These are phyloP conservation scores for Picea abies DNA, from an alignment of 83 land plant genomes.

Conservation along the genomic window DNA sequence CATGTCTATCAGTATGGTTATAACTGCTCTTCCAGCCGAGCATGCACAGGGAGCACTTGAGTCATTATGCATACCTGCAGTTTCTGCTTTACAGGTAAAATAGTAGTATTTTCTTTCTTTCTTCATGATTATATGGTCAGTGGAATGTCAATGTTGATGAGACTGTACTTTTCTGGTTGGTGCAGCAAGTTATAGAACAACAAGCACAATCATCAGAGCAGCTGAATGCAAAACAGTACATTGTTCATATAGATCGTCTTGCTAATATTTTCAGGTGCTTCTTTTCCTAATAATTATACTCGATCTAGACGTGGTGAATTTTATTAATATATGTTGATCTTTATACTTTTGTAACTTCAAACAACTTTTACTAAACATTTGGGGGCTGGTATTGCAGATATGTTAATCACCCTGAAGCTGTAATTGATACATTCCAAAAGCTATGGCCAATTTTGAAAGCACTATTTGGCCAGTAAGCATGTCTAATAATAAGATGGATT, in stretches of 20 bases:
- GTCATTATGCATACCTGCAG: slow-evolving; percentile 71
- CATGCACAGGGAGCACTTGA: slow-evolving; percentile 78
- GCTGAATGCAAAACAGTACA: slow-evolving; percentile 66
- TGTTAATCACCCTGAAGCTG: slow-evolving; percentile 88
- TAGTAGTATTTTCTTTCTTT: not conserved
- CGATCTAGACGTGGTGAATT: not conserved
- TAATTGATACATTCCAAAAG: slow-evolving; percentile 75
- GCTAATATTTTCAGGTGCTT: slow-evolving; percentile 84
- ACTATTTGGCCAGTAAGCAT: slow-evolving; percentile 77
- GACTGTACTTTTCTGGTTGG: not conserved
- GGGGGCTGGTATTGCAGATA: slow-evolving; percentile 45
- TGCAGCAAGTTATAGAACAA: slow-evolving; percentile 77
- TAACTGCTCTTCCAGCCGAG: slow-evolving; percentile 81
- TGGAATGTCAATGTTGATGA: not conserved
- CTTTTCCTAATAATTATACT: not conserved
- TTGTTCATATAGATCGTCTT: slow-evolving; percentile 81
- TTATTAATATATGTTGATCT: not conserved
- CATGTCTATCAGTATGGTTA: slow-evolving; percentile 65
- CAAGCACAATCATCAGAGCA: slow-evolving; percentile 65
- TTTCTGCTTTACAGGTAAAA: slow-evolving; percentile 74
- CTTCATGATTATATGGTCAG: not conserved
- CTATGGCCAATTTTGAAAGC: slow-evolving; percentile 89
- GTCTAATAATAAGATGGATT: not conserved
- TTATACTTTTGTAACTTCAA: too few species aligned
- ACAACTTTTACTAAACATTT: not conserved